Percentiles rank a stretch among this genome's conserved stretches.
Conservation (phyloP, 768 basidiomycete genomes). For the Tricholoma matsutake region DNA sequence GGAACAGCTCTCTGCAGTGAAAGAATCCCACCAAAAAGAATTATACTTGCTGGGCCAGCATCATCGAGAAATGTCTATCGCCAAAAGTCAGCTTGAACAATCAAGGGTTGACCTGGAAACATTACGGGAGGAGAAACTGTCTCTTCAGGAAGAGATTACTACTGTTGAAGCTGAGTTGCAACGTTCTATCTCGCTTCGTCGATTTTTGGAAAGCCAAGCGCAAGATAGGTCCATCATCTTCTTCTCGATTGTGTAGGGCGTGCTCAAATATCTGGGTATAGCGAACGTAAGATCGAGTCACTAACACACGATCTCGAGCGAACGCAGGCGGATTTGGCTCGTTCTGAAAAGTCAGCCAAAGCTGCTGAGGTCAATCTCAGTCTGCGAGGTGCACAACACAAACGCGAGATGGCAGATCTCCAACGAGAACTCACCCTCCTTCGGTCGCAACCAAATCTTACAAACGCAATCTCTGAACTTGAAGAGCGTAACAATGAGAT, state of each 20-base stretch:
- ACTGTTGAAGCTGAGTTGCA: slow-evolving; percentile 63
- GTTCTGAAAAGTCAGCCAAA: slow-evolving; percentile 55
- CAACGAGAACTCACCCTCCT: slow-evolving; percentile 54
- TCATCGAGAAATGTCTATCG: slow-evolving; percentile 30
- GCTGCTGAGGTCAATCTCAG: slow-evolving; percentile 64
- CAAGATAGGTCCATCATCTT: slow-evolving; percentile 51
- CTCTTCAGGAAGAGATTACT: slow-evolving; percentile 55
- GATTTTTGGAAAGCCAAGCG: slow-evolving; percentile 61
- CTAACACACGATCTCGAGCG: slow-evolving; percentile 41
- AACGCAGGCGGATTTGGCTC: slow-evolving; percentile 42
- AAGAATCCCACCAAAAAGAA: slow-evolving; percentile 28
- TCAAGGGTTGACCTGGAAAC: slow-evolving; percentile 31
- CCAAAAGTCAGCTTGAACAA: slow-evolving; percentile 41
- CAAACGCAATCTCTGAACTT: slow-evolving; percentile 53
- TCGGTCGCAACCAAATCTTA: slow-evolving; percentile 52
- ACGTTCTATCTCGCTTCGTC: slow-evolving; percentile 54
- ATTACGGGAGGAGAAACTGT: slow-evolving; percentile 48
- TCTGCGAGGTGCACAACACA: slow-evolving; percentile 63
- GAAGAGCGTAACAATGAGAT: slow-evolving; percentile 72
- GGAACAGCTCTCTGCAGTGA: slow-evolving; percentile 29
- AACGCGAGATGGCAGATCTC: slow-evolving; percentile 57
- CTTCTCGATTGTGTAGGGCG: neutral
- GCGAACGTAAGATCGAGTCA: slow-evolving; percentile 42
- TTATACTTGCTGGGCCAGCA: slow-evolving; percentile 34
- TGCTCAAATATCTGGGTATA: slow-evolving; percentile 22